Percentiles rank a stretch among this genome's conserved stretches.
Evolutionary conservation across 75 land plant genomes (phyloP).

Genomic region (Pinus taeda): DNA sequence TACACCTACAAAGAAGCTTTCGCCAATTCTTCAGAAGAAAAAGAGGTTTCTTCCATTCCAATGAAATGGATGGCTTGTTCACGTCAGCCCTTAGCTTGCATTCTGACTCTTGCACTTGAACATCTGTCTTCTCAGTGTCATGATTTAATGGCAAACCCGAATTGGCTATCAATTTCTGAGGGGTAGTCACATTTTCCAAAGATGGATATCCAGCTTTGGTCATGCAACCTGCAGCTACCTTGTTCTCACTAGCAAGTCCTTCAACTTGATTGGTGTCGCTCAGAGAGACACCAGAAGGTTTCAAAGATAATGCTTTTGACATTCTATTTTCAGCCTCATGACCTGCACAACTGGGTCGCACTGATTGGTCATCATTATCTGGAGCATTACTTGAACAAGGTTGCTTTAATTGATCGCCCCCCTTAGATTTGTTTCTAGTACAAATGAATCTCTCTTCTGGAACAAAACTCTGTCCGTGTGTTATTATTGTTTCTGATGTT

Average conservation of each 20-base stretch:
- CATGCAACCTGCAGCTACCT: neutral
- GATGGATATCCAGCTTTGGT: neutral
- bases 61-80: neutral
- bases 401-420: neutral
- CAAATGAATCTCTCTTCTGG: neutral
- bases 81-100: no score
- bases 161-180: neutral
- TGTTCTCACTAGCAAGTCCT: neutral
- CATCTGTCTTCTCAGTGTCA: neutral
- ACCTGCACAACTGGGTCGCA: neutral
- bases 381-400: neutral
- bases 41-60: conserved; percentile 8
- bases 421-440: neutral
- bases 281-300: neutral
- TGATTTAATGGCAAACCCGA: neutral
- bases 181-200: neutral
- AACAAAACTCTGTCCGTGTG: neutral
- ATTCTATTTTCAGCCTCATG: no score
- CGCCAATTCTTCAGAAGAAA: conserved; percentile 37
- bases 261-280: neutral
- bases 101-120: no score
- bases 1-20: conserved; percentile 23
- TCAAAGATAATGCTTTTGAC: neutral
- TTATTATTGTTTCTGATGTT: neutral
- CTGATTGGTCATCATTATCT: neutral